These are phyloP conservation scores for Volvariella volvacea DNA, from an alignment of 1,284 basidiomycete genomes.

Conservation along the genomic window DNA sequence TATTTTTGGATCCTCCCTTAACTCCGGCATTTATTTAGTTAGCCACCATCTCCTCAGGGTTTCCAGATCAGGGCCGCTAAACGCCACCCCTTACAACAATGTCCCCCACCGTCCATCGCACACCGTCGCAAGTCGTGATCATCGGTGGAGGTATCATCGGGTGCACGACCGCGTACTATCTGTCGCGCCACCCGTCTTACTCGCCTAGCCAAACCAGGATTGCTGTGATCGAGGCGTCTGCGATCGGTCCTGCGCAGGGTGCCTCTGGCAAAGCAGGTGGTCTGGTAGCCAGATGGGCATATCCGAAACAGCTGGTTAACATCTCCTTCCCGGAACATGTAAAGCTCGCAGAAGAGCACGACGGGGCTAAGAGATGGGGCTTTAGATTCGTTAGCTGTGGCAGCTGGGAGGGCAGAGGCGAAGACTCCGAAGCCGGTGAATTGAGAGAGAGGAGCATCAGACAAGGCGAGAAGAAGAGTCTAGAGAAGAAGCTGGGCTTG, in stretches of 20 bases:
- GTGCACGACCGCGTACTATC: conserved; percentile 80
- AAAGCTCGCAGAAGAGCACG: conserved; percentile 67
- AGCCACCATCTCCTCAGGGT: too few relatives aligned
- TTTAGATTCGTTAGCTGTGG: conserved; percentile 67
- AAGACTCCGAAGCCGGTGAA: conserved; percentile 17
- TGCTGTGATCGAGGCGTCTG: conserved; percentile 75
- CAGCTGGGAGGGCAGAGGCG: conserved; percentile 59
- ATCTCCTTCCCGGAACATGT: conserved; percentile 80
- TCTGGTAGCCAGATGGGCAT: conserved; percentile 81
- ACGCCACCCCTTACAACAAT: too few relatives aligned
- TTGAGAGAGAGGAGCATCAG: conserved; percentile 20
- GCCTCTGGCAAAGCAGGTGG: conserved; percentile 91
- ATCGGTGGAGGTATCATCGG: conserved; percentile 68
- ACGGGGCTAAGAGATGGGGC: conserved; percentile 75
- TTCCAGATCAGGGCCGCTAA: too few relatives aligned
- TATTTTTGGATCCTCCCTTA: too few relatives aligned
- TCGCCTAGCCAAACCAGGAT: conserved; percentile 34
- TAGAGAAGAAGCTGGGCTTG: conserved; percentile 47
- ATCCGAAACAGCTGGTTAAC: conserved; percentile 68
- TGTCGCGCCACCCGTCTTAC: conserved; percentile 52
- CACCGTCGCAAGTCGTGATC: conserved; percentile 26
- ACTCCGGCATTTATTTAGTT: too few relatives aligned
- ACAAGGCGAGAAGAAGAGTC: conserved; percentile 33
- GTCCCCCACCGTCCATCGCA: too few relatives aligned
- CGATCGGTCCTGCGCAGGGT: conserved; percentile 58